A percentile compares a stretch with the other conserved stretches of the same genome.
Evolutionary conservation across 2,329 filamentous ascomycete genomes (phyloP).

Genomic region (Rhinocladiella mackenziei): DNA sequence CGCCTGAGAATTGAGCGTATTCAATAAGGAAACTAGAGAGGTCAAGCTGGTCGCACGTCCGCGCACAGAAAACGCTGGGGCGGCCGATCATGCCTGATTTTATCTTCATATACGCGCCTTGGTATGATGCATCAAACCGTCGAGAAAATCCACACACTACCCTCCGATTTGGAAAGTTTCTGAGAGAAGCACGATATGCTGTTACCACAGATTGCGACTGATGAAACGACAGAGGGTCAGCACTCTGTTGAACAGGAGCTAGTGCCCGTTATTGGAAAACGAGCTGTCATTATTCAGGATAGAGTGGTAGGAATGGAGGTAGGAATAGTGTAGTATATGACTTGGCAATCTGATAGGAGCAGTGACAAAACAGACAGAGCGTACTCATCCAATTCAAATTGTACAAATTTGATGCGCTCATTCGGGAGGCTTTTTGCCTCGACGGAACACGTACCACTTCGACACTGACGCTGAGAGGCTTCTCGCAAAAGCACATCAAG

Average conservation of each 20-base stretch:
- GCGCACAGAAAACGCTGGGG: conserved; percentile 58
- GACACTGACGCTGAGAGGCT: conserved; percentile 51
- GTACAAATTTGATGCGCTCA: no score
- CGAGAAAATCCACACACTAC: conserved; percentile 65
- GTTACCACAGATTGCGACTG: conserved; percentile 59
- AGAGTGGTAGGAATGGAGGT: no score
- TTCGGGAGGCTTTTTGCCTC: no score
- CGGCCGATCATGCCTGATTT: conserved; percentile 55
- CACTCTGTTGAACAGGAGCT: no score
- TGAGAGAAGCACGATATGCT: conserved; percentile 41
- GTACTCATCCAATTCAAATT: no score
- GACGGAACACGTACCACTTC: conserved; percentile 48
- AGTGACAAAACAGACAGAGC: no score
- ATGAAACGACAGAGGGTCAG: background rate
- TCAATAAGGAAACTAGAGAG: conserved; percentile 64
- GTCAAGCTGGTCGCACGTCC: conserved; percentile 65
- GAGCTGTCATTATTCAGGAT: no score
- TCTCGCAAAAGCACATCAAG: conserved; percentile 58
- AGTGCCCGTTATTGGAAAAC: no score
- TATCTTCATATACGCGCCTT: conserved; percentile 54
- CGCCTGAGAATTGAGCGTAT: conserved; percentile 62
- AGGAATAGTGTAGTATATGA: no score
- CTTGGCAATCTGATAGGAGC: no score
- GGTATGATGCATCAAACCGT: conserved; percentile 64
- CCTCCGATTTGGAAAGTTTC: conserved; percentile 56